Evolutionary conservation across 305 asterid genomes (phyloP).

Genomic region (Fraxinus baroniana): DNA sequence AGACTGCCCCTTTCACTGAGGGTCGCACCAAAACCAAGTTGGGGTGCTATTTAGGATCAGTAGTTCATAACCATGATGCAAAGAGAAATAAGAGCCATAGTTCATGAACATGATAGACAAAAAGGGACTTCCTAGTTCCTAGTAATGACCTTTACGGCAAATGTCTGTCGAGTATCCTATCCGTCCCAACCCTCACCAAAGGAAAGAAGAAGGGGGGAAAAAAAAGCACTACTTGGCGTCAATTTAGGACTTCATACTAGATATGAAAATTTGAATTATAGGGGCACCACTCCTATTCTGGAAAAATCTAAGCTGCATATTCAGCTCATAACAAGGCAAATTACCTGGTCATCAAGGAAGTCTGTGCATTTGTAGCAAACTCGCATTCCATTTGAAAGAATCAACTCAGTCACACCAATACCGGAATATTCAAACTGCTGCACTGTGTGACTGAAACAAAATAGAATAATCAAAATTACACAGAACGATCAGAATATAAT

Average conservation of each 20-base stretch:
- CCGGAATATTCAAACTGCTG: constrained; percentile 66
- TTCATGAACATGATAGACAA: neutral
- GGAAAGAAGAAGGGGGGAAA: neutral
- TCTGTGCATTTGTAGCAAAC: constrained; percentile 93
- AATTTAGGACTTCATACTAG: neutral
- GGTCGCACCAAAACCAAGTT: constrained; percentile 3
- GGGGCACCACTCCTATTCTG: neutral
- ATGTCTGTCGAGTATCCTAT: neutral
- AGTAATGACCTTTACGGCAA: neutral
- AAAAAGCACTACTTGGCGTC: neutral
- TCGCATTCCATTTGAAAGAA: constrained; percentile 91
- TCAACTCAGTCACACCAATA: constrained; percentile 72
- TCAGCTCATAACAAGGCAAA: constrained; percentile 15
- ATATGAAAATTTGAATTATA: neutral
- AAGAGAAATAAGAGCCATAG: neutral
- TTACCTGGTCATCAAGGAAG: constrained; percentile 93
- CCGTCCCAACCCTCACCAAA: neutral
- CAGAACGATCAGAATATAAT: constrained; percentile 11
- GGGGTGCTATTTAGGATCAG: constrained; percentile 5
- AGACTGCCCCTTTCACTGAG: constrained; percentile 1
- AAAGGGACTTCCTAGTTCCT: neutral
- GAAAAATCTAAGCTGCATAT: constrained; percentile 8
- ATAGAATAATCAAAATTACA: constrained; percentile 17
- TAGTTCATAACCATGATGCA: neutral
- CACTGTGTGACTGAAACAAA: constrained; percentile 52